Base-by-base conservation (phyloP, 2,329 filamentous ascomycete genomes). In the Cladophialophora yegresii region DNA sequence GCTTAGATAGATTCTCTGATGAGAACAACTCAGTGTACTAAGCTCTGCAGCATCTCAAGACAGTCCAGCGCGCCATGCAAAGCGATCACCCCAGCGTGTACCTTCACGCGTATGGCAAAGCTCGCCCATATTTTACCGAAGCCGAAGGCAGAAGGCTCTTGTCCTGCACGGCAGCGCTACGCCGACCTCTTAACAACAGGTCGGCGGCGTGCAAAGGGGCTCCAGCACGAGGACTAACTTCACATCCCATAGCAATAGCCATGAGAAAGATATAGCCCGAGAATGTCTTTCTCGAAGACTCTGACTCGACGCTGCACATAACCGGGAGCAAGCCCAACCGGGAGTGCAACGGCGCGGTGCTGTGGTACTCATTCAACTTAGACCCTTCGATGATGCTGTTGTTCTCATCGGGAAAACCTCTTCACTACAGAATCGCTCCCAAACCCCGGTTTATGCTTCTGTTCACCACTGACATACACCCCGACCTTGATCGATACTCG, bases 361-460 rank as follows among this genome's bases (percentile, higher is more conserved):
- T 72, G 66, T 82, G 79, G 61, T 73, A 81, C 64, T 81, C 79
- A 63, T 81, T 78, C 1, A 82, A 67, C 65, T 81, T 79, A 40
- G 77, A 77, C 1, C 73, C 78, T 68, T 82, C 79, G 58, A 81
- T 78, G 63, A 78, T 79, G 1, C 77, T 73, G 20, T 76, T 75
- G 66, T 82, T 82, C 0, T 77, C 75, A 0, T 79, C 78, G 75
- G 2, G 72, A 72, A 1, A 78, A 54, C 67, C 75, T 76, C 70
- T 3, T 28, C 26, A 28, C 26, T 3, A 6, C 26, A 28, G 26
- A 28, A 28, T 28, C 26, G 26, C 26, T 6, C 26, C 3, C 26
- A 28, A 6, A 28, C 6, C 26, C 26, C 26, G 26, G 26, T 77
- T 62, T 16, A n/a, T 43, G 20, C 45, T 33, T 54, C 58, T 64